Base-by-base conservation (phyloP, 352 stramenopile species). In the Globisporangium canariense region DNA sequence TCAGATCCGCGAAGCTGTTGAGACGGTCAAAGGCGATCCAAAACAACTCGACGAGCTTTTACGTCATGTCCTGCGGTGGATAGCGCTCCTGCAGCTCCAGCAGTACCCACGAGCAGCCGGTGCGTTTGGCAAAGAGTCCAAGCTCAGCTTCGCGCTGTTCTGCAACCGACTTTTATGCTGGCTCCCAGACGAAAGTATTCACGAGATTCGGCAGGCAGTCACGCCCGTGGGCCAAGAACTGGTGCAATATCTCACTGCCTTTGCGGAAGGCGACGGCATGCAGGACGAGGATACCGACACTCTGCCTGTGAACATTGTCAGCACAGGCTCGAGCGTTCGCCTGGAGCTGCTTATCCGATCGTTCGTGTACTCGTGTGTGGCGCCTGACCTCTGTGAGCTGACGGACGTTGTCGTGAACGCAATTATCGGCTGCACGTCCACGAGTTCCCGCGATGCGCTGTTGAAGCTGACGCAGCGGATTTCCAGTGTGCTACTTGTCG, bases 91-190 rank as follows among this genome's bases (percentile, higher is more conserved):
- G 36, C 67, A 79, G 28, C 60, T 53, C 6, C 59, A 74, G 22
- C 59, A 74, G 22, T 71, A 67, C 4, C 20, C 61, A 13, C 54
- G 46, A 45, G 64, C 13, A 22, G 16, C 43, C 68, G 65, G 32
- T 22, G 50, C 38, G 4, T 62, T 77, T 62, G 74, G 76, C 11
- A 81, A 75, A 55, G 78, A 87, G 64, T 74, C 69, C 4, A 74
- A 74, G 10, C 22, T 81, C 16, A 68, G 76, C 32, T 57, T 85
- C 13, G 68, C 72, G 2, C 25, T 83, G 4, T 51, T 83, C 9
- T 79, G 71, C 60, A 81, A 60, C 13, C 70, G 74, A 9, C 68
- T 87, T 3, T 70, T 78, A 25, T 75, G 68, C 55, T 87, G 78
- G 78, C 76, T 82, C 52, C 76, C 78, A 18, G 56, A 73, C 25